phyloP scores from a whole-genome alignment of 2,329 filamentous ascomycete genomes.

The Verticillium albo-atrum region DNA sequence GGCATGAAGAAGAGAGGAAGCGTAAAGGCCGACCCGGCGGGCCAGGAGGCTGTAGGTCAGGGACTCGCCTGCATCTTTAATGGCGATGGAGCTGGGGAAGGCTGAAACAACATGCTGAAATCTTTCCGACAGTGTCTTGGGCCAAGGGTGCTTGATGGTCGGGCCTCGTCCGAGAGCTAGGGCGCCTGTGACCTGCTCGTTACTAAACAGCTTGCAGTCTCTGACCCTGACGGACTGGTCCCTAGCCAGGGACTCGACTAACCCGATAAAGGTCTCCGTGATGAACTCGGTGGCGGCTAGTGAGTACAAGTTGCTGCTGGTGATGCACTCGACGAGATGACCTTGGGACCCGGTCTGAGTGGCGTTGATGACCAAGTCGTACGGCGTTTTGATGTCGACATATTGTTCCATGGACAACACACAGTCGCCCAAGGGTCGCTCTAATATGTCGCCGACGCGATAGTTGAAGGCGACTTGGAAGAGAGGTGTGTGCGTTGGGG shows the following conservation, averaged over 20 bases:
- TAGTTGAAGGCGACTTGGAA: slow-evolving; percentile 46
- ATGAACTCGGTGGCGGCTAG: neutral
- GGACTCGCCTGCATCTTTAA: neutral
- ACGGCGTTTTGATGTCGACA: neutral
- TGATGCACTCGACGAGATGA: neutral
- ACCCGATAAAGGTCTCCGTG: neutral
- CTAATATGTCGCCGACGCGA: neutral
- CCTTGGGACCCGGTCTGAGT: neutral
- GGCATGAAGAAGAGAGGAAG: neutral
- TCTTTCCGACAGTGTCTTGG: neutral
- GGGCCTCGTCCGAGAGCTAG: neutral
- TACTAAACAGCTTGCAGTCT: neutral
- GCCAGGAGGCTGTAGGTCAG: neutral
- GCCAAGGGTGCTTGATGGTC: neutral
- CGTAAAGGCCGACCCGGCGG: neutral
- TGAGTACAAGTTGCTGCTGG: neutral
- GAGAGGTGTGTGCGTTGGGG: slow-evolving; percentile 31
- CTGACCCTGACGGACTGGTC: neutral
- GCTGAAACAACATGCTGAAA: neutral
- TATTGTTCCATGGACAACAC: neutral
- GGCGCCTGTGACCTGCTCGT: neutral
- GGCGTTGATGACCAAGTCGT: neutral
- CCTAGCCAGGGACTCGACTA: neutral
- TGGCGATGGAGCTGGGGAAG: neutral
- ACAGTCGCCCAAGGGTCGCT: neutral